These are phyloP conservation scores for Pholiota conissans DNA, from an alignment of 768 basidiomycete genomes.

Conservation along the genomic window DNA sequence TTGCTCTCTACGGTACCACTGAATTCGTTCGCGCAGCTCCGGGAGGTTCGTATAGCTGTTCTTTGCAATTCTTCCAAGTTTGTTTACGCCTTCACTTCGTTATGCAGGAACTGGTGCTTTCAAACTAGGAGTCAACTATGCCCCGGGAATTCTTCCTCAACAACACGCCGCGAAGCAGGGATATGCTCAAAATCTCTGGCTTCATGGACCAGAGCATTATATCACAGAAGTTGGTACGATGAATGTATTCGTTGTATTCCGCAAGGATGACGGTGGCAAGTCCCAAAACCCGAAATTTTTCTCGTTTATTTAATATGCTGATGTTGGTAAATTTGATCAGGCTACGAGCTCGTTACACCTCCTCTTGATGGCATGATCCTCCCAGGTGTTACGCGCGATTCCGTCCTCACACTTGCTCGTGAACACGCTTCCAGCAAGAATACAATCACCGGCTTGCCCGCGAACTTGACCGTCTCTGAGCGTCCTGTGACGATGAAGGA, in stretches of 20 bases:
- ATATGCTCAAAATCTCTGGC: constrained; percentile 89
- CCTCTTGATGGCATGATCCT: constrained; percentile 91
- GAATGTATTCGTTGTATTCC: constrained; percentile 88
- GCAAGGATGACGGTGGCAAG: constrained; percentile 63
- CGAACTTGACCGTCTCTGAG: constrained; percentile 61
- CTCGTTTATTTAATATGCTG: background rate
- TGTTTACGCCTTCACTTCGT: background rate
- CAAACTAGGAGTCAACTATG: constrained; percentile 89
- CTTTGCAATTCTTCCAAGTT: background rate
- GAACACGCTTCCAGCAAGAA: constrained; percentile 54
- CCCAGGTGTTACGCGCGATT: constrained; percentile 89
- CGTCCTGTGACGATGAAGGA: constrained; percentile 77
- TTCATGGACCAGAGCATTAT: constrained; percentile 69
- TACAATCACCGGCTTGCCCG: constrained; percentile 49
- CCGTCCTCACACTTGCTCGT: constrained; percentile 69
- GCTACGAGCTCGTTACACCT: constrained; percentile 83
- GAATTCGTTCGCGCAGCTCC: constrained; percentile 84
- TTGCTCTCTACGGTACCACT: constrained; percentile 84
- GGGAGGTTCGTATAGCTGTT: constrained; percentile 55
- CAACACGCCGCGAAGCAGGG: constrained; percentile 72
- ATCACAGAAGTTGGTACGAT: constrained; percentile 84
- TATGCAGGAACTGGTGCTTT: constrained; percentile 75
- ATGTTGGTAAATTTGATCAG: constrained; percentile 37
- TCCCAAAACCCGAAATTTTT: background rate
- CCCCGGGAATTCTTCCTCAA: constrained; percentile 85